Base-by-base conservation (phyloP, 345 rosid genomes). In the Gossypium australe region DNA sequence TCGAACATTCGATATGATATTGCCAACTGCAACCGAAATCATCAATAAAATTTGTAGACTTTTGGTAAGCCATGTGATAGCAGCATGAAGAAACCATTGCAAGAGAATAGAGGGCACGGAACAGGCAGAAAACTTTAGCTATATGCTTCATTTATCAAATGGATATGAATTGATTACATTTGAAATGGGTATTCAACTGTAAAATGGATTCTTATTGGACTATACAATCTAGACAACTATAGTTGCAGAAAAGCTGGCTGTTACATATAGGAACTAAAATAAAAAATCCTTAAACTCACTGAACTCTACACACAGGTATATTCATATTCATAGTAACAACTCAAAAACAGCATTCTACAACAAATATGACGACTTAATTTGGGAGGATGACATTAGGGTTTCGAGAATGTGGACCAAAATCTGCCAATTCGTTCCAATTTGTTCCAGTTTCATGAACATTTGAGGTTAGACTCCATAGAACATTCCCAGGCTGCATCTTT, bases 381-480 rank as follows among this genome's bases (percentile, higher is more conserved):
- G 80, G 83, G 77, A 88, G 73, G 18, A 81, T 61, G 73, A 90
- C 75, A 69, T 88, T 75, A n/a, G 89, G 85, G 70, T 88, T 91
- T 79, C 98, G 83, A 34, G 75, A 56, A 72, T 80, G 82, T 22
- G 84, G 68, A 74, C 77, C n/a, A 77, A 75, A 80, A 48, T 66
- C 77, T 29, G 58, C 70, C 60, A 59, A 72, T 58, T 79, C 82
- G 41, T 80, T 78, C 81, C 51, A 75, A 60, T 72, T 75, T 49
- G 77, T 68, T 75, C 76, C 84, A 65, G 63, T 60, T 56, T 70
- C 76, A 53, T 20, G 74, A 57, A 56, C 65, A 56, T 47, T 64
- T 3, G 82, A 76, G 73, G 84, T 87, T 85, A 91, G 86, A 81
- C 94, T 88, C 98, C 97, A 93, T 52, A 89, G 86, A 44, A 71